Percentiles rank a stretch among this genome's conserved stretches.
Evolutionary conservation across 2,329 filamentous ascomycete species (phyloP).

Genomic region (Phaeosphaeria sp.): DNA sequence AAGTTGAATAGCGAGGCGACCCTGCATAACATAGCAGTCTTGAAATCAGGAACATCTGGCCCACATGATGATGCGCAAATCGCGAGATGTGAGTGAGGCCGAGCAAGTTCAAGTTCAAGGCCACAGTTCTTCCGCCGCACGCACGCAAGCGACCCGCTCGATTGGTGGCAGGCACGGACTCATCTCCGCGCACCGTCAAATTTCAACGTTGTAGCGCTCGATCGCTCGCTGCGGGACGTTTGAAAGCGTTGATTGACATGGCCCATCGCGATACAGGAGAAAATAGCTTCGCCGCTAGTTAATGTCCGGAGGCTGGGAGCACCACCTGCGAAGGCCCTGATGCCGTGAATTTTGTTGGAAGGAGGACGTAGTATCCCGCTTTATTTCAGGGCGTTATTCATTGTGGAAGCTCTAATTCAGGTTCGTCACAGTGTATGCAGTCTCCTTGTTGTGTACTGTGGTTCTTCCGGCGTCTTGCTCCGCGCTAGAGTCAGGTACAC

Average conservation of each 20-base stretch:
- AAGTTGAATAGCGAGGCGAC: conserved; percentile 4
- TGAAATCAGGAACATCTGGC: not conserved
- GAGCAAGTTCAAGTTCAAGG: not conserved
- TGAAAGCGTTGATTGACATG: conserved; percentile 6
- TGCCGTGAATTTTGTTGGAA: too few species aligned
- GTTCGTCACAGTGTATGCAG: too few species aligned
- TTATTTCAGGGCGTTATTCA: too few species aligned
- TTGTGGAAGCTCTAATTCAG: too few species aligned
- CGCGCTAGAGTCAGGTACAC: not conserved
- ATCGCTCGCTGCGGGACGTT: conserved; percentile 3
- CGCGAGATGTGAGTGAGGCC: not conserved
- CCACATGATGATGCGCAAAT: conserved; percentile 9
- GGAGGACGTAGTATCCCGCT: too few species aligned
- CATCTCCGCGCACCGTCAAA: not conserved
- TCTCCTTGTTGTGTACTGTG: too few species aligned
- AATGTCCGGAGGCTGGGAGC: not conserved
- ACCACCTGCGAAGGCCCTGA: too few species aligned
- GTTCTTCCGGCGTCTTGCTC: too few species aligned
- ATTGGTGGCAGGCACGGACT: not conserved
- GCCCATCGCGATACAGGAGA: not conserved
- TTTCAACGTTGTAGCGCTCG: not conserved
- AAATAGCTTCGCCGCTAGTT: not conserved
- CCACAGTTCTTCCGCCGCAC: not conserved
- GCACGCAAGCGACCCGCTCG: not conserved
- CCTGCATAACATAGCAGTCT: conserved; percentile 9